Conservation (phyloP, 2,329 filamentous ascomycete species). For the Westerdykella aurantiaca region DNA sequence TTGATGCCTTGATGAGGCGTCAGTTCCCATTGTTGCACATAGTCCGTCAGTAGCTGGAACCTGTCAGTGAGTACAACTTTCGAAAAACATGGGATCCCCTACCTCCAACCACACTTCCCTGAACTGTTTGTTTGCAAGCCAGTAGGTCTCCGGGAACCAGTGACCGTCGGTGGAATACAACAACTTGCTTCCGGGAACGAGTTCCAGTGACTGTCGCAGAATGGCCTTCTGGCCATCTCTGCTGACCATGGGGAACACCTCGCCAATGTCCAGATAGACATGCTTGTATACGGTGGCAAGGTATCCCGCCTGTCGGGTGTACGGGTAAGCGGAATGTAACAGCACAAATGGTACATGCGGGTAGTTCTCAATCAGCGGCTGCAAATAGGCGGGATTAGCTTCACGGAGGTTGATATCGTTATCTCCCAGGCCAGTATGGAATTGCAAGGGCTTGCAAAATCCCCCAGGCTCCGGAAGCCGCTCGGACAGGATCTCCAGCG, state of each 20-base stretch:
- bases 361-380: constrained; percentile 65
- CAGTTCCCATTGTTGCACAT: constrained; percentile 59
- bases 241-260: constrained; percentile 74
- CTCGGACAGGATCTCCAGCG: constrained; percentile 54
- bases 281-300: constrained; percentile 71
- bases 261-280: constrained; percentile 75
- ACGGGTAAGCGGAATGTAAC: constrained; percentile 76
- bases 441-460: constrained; percentile 67
- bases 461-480: constrained; percentile 26
- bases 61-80: constrained; percentile 3
- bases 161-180: constrained; percentile 78
- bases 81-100: constrained; percentile 12
- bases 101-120: constrained; percentile 64
- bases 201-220: constrained; percentile 65
- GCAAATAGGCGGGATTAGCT: constrained; percentile 69
- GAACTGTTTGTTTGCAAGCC: constrained; percentile 66
- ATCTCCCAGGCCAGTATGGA: constrained; percentile 78
- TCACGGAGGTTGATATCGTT: constrained; percentile 66
- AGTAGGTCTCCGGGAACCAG: constrained; percentile 71
- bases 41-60: constrained; percentile 57
- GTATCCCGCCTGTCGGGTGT: constrained; percentile 71
- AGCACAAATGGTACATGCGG: constrained; percentile 68
- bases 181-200: constrained; percentile 69
- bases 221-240: constrained; percentile 68
- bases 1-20: constrained; percentile 56